A percentile compares a stretch with the other conserved stretches of the same genome.
Evolutionary conservation across 176 grass and related monocot species (phyloP).

Genomic region (Tuctoria greenei): DNA sequence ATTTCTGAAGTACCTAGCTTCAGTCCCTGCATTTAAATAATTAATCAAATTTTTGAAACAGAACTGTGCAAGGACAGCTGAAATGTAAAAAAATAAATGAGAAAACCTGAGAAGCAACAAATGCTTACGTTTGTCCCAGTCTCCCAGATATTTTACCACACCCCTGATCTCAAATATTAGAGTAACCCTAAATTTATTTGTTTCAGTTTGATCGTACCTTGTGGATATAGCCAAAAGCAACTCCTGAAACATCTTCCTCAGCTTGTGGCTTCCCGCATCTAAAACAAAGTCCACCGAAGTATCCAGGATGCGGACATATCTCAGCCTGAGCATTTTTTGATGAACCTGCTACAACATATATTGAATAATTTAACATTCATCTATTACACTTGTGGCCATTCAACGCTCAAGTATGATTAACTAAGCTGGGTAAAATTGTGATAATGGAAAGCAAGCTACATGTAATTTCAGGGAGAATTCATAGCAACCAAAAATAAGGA

Average conservation of each 20-base stretch:
- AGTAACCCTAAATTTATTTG: not conserved
- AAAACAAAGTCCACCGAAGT: conserved; percentile 58
- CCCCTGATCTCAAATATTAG: not conserved
- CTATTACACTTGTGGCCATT: conserved; percentile 21
- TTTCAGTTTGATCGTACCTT: conserved; percentile 49
- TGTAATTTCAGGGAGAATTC: not conserved
- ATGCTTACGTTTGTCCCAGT: not conserved
- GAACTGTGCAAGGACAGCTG: conserved; percentile 12
- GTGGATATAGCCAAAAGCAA: conserved; percentile 86
- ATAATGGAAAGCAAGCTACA: not conserved
- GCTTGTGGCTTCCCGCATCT: conserved; percentile 55
- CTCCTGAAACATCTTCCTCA: conserved; percentile 64
- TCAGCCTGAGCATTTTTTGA: conserved; percentile 43
- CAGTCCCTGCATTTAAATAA: conserved; percentile 61
- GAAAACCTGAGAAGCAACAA: not conserved
- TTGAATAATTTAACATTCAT: not conserved
- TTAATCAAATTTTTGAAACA: not conserved
- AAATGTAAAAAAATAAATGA: not conserved
- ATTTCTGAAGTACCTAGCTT: conserved; percentile 71
- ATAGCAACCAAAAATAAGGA: not conserved
- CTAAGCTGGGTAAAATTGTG: not conserved
- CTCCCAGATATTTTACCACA: not conserved
- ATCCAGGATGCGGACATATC: conserved; percentile 69
- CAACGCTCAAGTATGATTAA: conserved; percentile 2
- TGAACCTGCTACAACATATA: conserved; percentile 41